phyloP scores from a whole-genome alignment of 495 filamentous ascomycete genomes.

The Penicillium coprophilum region DNA sequence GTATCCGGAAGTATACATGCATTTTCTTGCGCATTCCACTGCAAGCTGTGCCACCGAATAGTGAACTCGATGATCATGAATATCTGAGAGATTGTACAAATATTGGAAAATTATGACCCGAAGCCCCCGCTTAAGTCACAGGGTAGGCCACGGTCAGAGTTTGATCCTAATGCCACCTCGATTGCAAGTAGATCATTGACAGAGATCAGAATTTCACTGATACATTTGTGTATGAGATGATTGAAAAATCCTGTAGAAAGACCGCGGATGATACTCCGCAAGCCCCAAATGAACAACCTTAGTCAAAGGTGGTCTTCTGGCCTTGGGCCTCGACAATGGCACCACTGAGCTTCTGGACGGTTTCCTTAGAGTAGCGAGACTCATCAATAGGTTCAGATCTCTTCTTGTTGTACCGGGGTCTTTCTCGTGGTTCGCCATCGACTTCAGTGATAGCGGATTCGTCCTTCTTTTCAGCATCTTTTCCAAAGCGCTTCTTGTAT shows the following conservation, averaged over 20 bases:
- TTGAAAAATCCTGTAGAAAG: not conserved
- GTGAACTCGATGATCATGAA: not conserved
- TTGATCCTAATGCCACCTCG: not conserved
- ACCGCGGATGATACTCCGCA: not conserved
- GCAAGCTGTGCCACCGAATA: slow-evolving; percentile 4
- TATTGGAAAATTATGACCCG: not conserved
- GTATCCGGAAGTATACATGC: slow-evolving; percentile 11
- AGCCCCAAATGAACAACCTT: slow-evolving; percentile 6
- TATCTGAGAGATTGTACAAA: not conserved
- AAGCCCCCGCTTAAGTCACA: not conserved
- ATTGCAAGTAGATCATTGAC: slow-evolving; percentile 3
- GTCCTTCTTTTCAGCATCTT: slow-evolving; percentile 52
- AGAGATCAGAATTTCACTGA: slow-evolving; percentile 1
- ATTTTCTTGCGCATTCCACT: slow-evolving; percentile 4
- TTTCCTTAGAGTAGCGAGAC: slow-evolving; percentile 41
- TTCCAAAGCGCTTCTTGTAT: slow-evolving; percentile 92
- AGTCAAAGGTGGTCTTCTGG: slow-evolving; percentile 82
- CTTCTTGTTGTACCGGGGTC: slow-evolving; percentile 27
- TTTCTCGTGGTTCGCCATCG: slow-evolving; percentile 25
- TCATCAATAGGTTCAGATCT: slow-evolving; percentile 34
- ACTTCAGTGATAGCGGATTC: slow-evolving; percentile 26
- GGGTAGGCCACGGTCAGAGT: not conserved
- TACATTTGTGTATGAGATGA: not conserved
- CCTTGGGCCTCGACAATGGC: slow-evolving; percentile 78
- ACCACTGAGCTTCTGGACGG: slow-evolving; percentile 62